Evolutionary conservation across 2,329 filamentous ascomycete genomes (phyloP), one percentile per base, ranked within the genome.

Genomic region (Hypoxylon sp.): DNA sequence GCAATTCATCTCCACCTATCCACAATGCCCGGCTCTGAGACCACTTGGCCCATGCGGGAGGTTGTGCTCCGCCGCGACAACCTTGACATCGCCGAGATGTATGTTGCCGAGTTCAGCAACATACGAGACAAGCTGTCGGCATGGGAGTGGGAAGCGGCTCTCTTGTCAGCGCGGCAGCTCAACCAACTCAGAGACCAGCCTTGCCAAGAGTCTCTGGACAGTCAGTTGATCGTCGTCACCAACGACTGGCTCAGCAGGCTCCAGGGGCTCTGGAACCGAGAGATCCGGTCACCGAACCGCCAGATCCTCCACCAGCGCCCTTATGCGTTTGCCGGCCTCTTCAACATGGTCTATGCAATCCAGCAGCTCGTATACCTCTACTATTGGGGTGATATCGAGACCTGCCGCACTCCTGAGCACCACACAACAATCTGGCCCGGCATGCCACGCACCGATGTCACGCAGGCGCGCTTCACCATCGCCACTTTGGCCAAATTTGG

Each of bases 381-480:
- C n/a, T 7, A 27, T 11, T 12, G 14, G 12, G 43, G 50, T 12
- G 25, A 50, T 2, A 21, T 23, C 6, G 4, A 16, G 3, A 19
- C 43, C 1, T 11, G 23, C 14, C 30, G 25, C 1, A 58, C 41
- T 9, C n/a, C 7, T 2, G 16, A 16, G 3, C 12, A 63, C n/a
- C 55, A 64, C 34, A 2, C 1, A 2, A 65, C 57, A 11, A n/a
- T 48, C 23, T 16, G 21, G 7, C 30, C 19, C 4, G 14, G 14
- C 7, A n/a, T 12, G 2, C 53, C 58, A 6, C 39, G 53, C 3
- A 66, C 48, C 32, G 58, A 59, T 21, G 50, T 66, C 3, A 25
- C 63, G 2, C 53, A 66, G 30, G 57, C 58, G 2, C 63, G 63
- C 43, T 27, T 23, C 14, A 32, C 48, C 19, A 58, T 62, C 19